Conservation (phyloP, 768 basidiomycete genomes). For the Sporobolomyces roseus region DNA sequence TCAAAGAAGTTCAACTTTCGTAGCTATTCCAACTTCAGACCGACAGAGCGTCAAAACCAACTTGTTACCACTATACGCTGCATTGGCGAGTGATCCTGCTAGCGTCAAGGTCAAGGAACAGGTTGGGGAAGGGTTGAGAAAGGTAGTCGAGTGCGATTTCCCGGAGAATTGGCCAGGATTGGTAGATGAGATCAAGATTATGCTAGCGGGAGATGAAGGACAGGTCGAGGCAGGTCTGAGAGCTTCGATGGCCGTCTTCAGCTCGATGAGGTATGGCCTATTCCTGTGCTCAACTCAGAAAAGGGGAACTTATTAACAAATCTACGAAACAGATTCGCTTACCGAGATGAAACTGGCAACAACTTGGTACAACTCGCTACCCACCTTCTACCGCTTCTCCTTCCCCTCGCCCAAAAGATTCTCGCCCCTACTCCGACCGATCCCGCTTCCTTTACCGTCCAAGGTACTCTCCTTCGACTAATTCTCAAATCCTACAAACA, state of each 20-base stretch:
- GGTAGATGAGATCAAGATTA: constrained; percentile 62
- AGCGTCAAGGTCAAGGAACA: constrained; percentile 66
- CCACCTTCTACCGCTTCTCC: constrained; percentile 69
- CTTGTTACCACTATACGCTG: constrained; percentile 67
- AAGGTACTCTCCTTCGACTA: constrained; percentile 73
- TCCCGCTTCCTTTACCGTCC: constrained; percentile 47
- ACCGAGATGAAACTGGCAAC: constrained; percentile 32
- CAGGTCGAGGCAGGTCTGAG: constrained; percentile 79
- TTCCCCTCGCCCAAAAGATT: constrained; percentile 68
- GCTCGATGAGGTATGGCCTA: constrained; percentile 63
- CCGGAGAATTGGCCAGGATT: constrained; percentile 70
- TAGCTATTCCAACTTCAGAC: constrained; percentile 63
- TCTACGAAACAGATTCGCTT: constrained; percentile 32
- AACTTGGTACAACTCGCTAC: constrained; percentile 53
- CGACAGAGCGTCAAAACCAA: constrained; percentile 65
- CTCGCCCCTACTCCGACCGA: constrained; percentile 59
- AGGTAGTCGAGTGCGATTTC: constrained; percentile 70
- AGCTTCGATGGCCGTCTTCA: constrained; percentile 69
- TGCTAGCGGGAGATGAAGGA: constrained; percentile 62
- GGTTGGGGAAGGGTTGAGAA: constrained; percentile 68
- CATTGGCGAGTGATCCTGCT: constrained; percentile 62
- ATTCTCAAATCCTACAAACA: constrained; percentile 84
- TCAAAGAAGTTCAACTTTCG: constrained; percentile 49
- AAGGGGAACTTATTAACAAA: background rate
- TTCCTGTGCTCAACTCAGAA: background rate